A percentile compares a stretch with the other conserved stretches of the same genome.
Conservation (phyloP, 768 basidiomycete species). For the Gautieria morchelliformis region DNA sequence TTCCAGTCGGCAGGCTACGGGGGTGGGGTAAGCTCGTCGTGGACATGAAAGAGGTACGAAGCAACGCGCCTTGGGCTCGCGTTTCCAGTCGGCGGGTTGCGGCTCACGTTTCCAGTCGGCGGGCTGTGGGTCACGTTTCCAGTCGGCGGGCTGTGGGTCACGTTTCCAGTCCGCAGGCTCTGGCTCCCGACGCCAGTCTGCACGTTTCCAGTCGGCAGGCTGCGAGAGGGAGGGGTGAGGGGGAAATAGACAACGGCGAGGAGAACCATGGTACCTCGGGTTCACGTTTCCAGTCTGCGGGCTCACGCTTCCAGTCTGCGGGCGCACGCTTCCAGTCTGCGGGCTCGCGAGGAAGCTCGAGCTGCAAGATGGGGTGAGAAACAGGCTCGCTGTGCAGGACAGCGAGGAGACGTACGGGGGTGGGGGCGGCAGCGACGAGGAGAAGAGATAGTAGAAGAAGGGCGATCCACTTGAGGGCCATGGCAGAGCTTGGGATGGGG, state of each 20-base stretch:
- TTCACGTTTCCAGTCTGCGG: neutral
- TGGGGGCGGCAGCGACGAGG: neutral
- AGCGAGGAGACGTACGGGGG: neutral
- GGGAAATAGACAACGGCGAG: neutral
- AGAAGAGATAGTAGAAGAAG: neutral
- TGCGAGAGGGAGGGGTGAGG: neutral
- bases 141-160: neutral
- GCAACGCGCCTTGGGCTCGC: neutral
- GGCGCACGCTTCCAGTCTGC: neutral
- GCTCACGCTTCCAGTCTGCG: neutral
- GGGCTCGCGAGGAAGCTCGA: neutral
- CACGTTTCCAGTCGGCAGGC: neutral
- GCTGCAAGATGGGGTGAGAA: neutral
- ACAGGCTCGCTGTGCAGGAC: neutral
- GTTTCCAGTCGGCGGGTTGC: neutral
- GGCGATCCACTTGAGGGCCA: neutral
- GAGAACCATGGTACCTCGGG: neutral
- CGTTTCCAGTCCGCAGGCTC: neutral
- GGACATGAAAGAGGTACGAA: neutral
- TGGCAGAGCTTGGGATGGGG: neutral
- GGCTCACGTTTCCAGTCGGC: neutral
- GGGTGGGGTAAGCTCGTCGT: too few species aligned
- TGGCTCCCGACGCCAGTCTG: neutral
- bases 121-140: neutral
- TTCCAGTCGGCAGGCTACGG: neutral